Conservation (phyloP, 805 yeast species). For the Lipomyces kockii region DNA sequence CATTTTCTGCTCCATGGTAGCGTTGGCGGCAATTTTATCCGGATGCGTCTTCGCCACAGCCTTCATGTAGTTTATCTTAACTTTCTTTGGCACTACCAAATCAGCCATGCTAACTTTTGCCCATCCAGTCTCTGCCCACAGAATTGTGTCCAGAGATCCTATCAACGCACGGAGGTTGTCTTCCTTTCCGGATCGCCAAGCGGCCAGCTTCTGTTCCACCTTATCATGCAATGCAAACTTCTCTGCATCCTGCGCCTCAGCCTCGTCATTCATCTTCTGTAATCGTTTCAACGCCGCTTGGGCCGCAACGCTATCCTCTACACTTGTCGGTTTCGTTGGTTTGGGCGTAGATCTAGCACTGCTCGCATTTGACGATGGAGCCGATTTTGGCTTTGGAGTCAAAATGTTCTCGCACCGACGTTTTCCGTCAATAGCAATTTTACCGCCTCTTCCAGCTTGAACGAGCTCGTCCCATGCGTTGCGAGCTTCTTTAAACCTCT, state of each 20-base stretch:
- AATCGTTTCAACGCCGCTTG: constrained; percentile 58
- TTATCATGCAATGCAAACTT: constrained; percentile 65
- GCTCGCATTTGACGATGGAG: constrained; percentile 27
- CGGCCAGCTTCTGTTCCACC: constrained; percentile 57
- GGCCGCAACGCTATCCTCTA: constrained; percentile 35
- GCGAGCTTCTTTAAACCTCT: constrained; percentile 68
- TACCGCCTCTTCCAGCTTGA: constrained; percentile 67
- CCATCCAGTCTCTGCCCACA: constrained; percentile 74
- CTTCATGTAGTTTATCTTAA: constrained; percentile 80
- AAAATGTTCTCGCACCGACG: constrained; percentile 73
- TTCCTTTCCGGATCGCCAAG: constrained; percentile 78
- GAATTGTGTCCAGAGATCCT: constrained; percentile 65
- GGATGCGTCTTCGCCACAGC: constrained; percentile 81
- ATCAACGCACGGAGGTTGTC: constrained; percentile 79
- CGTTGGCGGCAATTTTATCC: constrained; percentile 71
- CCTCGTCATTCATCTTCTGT: constrained; percentile 53
- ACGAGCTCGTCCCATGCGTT: constrained; percentile 64
- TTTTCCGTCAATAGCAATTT: constrained; percentile 75
- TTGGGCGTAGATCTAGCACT: constrained; percentile 14
- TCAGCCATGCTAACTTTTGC: constrained; percentile 69
- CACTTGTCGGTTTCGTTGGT: constrained; percentile 29
- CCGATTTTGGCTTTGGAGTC: constrained; percentile 55
- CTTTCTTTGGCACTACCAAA: constrained; percentile 85
- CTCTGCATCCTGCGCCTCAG: constrained; percentile 59
- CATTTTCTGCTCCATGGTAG: constrained; percentile 72